Conservation (phyloP, 192 early-diverging fungal species). For the Podila clonocystis region DNA sequence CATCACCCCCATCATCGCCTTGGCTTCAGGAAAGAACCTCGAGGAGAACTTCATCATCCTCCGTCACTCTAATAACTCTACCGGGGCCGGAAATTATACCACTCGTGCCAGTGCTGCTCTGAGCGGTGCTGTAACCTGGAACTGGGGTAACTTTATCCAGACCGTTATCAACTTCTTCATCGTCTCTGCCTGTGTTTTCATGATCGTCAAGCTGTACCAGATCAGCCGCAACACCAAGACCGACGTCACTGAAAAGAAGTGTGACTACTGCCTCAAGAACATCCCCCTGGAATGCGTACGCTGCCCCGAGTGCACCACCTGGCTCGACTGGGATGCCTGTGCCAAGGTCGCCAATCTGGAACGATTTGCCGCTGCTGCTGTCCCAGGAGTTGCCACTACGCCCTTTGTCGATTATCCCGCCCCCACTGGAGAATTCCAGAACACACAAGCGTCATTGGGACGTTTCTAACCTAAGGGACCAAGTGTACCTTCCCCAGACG, state of each 20-base stretch:
- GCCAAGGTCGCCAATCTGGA: conserved; percentile 30
- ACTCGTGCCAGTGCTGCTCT: conserved; percentile 35
- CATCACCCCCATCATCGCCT: conserved; percentile 66
- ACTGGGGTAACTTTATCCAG: conserved; percentile 72
- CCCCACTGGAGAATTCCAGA: background rate
- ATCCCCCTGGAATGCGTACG: conserved; percentile 36
- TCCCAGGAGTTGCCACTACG: background rate
- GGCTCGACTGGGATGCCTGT: conserved; percentile 53
- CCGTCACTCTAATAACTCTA: conserved; percentile 23
- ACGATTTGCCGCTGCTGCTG: conserved; percentile 7
- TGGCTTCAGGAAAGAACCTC: conserved; percentile 64
- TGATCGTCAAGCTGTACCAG: conserved; percentile 65
- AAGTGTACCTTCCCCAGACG: too few species aligned
- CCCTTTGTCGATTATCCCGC: background rate
- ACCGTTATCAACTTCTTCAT: conserved; percentile 74
- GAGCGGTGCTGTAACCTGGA: conserved; percentile 59
- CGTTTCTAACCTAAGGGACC: background rate
- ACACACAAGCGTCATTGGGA: background rate
- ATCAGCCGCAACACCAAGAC: conserved; percentile 24
- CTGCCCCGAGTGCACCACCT: conserved; percentile 52
- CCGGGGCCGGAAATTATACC: conserved; percentile 21
- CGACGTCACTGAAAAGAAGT: conserved; percentile 31
- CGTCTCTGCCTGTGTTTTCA: conserved; percentile 63
- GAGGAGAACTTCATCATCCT: conserved; percentile 55
- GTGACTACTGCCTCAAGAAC: conserved; percentile 48